Base-by-base conservation (phyloP, 202 grass and related monocot genomes). In the Miscanthus sacchariflorus region DNA sequence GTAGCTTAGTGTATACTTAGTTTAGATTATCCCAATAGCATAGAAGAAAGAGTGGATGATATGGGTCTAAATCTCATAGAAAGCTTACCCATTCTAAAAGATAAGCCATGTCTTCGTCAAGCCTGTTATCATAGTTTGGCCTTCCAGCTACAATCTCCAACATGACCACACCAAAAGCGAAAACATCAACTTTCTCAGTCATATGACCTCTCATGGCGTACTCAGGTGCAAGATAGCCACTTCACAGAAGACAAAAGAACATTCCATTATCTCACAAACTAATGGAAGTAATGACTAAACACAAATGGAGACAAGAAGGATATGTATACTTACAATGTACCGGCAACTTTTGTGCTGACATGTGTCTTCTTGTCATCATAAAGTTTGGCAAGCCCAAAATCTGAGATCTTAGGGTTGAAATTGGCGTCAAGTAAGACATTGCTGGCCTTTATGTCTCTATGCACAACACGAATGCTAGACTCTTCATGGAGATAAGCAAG, bases 161-260 rank as follows among this genome's bases (percentile, higher is more conserved):
- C 12, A 56, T 38, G 9, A 95, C 84, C 9, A 98, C 95, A 46
- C 44, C 95, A 69, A 91, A 98, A 66, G 91, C 91, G 69, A 98
- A 98, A 3, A 98, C 91, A 56, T 98, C 95, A 8, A 88, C 68
- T 71, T 98, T 98, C 86, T 98, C 95, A 1, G 91, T 95, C 67
- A 95, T 75, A 75, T 95, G 95, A 13, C 95, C 95, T 89, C 91
- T 95, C 95, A 98, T 93, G 50, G 95, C 95, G 14, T 98, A 98
- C 75, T 98, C 95, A 2, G 93, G 95, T 84, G 95, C 90, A 17
- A 98, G 88, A 76, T 98, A 98, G 18, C 93, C 95, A 65, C 95
- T 98, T 81, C 9, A 81, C 2, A 67, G 65, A 73, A 39, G 35
- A 19, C 0, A 13, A 36, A 48, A 24, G 39, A 15, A 39, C 11